Evolutionary conservation across 2,329 filamentous ascomycete genomes (phyloP).

Genomic region (Claviceps paspali): DNA sequence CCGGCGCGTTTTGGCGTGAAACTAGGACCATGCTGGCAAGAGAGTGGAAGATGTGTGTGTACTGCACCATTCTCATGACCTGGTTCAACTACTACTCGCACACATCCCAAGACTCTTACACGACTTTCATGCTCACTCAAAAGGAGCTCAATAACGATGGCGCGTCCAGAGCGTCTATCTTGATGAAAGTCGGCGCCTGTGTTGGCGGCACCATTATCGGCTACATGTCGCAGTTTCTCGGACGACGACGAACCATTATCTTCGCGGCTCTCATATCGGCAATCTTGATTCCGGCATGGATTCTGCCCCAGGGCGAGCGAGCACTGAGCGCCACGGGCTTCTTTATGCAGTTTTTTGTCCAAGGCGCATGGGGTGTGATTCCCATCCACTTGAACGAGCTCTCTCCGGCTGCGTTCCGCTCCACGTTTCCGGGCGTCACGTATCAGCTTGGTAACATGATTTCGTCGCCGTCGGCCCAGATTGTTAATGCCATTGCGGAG

Average conservation of each 20-base stretch:
- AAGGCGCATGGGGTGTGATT: conserved; percentile 52
- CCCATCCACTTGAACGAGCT: conserved; percentile 63
- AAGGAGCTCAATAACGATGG: conserved; percentile 51
- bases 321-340: conserved; percentile 49
- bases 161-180: conserved; percentile 59
- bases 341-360: conserved; percentile 54
- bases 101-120: conserved; percentile 68
- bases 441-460: conserved; percentile 68
- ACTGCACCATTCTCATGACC: conserved; percentile 66
- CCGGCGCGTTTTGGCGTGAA: conserved; percentile 50
- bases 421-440: conserved; percentile 53
- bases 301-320: conserved; percentile 44
- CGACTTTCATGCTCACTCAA: conserved; percentile 61
- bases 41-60: conserved; percentile 66
- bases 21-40: conserved; percentile 49
- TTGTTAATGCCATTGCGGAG: conserved; percentile 61
- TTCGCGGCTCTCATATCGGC: conserved; percentile 43
- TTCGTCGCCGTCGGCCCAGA: conserved; percentile 57
- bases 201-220: conserved; percentile 60
- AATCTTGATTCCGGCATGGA: conserved; percentile 53
- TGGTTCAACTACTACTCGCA: conserved; percentile 66
- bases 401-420: conserved; percentile 53
- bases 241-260: conserved; percentile 55
- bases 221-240: conserved; percentile 60
- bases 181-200: conserved; percentile 67